Percentiles rank a stretch among this genome's conserved stretches.
Conservation (phyloP, 1,139 yeast genomes). For the Protomyces pachydermus region DNA sequence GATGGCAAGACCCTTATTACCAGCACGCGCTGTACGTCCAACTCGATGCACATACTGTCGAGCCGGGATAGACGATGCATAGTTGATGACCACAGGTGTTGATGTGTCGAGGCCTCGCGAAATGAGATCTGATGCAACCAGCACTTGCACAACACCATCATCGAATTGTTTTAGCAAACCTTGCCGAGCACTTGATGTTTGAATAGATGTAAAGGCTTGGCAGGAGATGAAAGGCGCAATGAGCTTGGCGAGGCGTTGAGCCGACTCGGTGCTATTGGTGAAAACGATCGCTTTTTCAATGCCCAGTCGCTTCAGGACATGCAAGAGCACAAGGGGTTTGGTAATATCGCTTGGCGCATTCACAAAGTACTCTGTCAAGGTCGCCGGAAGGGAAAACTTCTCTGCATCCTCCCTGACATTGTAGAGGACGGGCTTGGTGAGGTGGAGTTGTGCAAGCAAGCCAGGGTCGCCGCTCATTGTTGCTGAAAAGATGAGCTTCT, state of each 20-base stretch:
- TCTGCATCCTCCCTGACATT: slow-evolving; percentile 48
- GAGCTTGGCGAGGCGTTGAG: slow-evolving; percentile 66
- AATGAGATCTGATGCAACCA: slow-evolving; percentile 77
- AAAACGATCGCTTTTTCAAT: slow-evolving; percentile 48
- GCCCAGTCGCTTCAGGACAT: slow-evolving; percentile 43
- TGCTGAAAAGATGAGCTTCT: slow-evolving; percentile 81
- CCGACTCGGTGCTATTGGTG: slow-evolving; percentile 80
- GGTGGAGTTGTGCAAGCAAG: slow-evolving; percentile 63
- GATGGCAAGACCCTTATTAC: slow-evolving; percentile 66
- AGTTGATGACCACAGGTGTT: slow-evolving; percentile 71
- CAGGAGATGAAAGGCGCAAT: slow-evolving; percentile 40
- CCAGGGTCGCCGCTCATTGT: slow-evolving; percentile 93
- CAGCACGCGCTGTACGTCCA: slow-evolving; percentile 95
- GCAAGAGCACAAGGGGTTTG: slow-evolving; percentile 69
- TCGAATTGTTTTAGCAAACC: slow-evolving; percentile 53
- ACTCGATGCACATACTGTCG: slow-evolving; percentile 96
- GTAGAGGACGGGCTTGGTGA: slow-evolving; percentile 64
- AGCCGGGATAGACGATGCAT: slow-evolving; percentile 82
- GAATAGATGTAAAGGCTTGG: slow-evolving; percentile 41
- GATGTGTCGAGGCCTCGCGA: slow-evolving; percentile 90
- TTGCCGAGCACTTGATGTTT: slow-evolving; percentile 39
- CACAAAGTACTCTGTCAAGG: slow-evolving; percentile 38
- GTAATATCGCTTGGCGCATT: slow-evolving; percentile 17
- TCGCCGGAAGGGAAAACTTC: slow-evolving; percentile 39
- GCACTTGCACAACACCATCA: slow-evolving; percentile 47